Conservation (phyloP, 192 early-diverging fungal species). For the Anaeromyces robustus region DNA sequence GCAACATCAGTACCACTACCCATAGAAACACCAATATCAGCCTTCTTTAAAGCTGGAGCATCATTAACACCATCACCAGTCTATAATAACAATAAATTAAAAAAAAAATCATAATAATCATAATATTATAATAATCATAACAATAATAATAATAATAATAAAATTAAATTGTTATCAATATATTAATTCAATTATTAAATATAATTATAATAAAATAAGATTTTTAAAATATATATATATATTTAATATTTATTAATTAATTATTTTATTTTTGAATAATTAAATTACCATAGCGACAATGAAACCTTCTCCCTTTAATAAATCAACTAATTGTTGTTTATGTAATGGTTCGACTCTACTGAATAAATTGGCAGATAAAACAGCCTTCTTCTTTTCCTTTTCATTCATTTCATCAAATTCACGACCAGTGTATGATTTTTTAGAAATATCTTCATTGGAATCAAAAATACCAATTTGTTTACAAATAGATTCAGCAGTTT, state of each 20-base stretch:
- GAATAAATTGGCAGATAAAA: conserved; percentile 66
- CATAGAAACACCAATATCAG: conserved; percentile 99
- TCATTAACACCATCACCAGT: conserved; percentile 99
- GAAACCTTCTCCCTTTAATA: conserved; percentile 66
- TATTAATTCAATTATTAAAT: too few relatives aligned
- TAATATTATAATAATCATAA: background rate
- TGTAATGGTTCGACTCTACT: conserved; percentile 90
- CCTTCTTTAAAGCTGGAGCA: conserved; percentile 91
- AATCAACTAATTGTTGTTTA: conserved; percentile 85
- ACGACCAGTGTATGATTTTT: conserved; percentile 73
- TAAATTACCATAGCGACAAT: conserved; percentile 67
- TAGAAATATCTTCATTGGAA: conserved; percentile 38
- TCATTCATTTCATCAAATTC: conserved; percentile 80
- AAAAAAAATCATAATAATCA: too few relatives aligned
- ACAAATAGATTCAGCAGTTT: conserved; percentile 92
- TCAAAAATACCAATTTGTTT: conserved; percentile 86
- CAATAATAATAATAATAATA: conserved; percentile 9
- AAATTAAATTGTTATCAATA: too few relatives aligned
- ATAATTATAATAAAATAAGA: too few relatives aligned
- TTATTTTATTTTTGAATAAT: background rate
- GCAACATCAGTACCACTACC: conserved; percentile 96
- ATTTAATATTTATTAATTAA: background rate
- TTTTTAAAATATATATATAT: conserved; percentile 7
- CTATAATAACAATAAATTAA: too few relatives aligned
- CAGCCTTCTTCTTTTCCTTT: conserved; percentile 53